Percentiles rank a stretch among this genome's conserved stretches.
phyloP scores from a whole-genome alignment of 768 basidiomycete genomes.

The Suillus discolor region DNA sequence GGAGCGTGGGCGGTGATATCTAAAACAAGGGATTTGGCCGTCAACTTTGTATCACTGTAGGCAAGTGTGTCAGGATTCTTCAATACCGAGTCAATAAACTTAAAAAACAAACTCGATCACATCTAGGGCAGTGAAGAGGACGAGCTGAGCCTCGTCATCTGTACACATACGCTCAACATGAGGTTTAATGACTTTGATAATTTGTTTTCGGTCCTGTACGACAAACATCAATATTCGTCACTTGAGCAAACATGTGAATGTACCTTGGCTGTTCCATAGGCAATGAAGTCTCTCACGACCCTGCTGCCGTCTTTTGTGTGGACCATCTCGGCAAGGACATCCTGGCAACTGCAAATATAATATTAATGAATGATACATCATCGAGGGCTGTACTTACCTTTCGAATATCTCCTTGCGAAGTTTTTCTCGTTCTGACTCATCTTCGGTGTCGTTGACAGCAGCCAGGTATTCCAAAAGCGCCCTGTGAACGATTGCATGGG shows the following conservation, averaged over 20 bases:
- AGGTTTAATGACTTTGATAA: conserved; percentile 86
- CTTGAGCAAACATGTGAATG: neutral
- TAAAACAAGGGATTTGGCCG: conserved; percentile 75
- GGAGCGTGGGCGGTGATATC: conserved; percentile 63
- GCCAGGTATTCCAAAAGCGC: conserved; percentile 84
- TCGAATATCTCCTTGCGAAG: conserved; percentile 81
- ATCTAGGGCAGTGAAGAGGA: conserved; percentile 89
- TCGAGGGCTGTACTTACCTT: conserved; percentile 43
- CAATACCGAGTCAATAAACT: neutral
- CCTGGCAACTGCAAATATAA: conserved; percentile 61
- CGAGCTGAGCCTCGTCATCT: conserved; percentile 89
- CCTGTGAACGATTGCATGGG: conserved; percentile 86
- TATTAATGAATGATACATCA: conserved; percentile 10
- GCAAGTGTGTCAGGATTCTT: conserved; percentile 4
- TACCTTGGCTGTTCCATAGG: conserved; percentile 81
- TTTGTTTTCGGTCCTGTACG: conserved; percentile 82
- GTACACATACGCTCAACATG: conserved; percentile 87
- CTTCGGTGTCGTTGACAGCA: conserved; percentile 56
- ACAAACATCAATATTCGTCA: neutral
- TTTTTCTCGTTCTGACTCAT: conserved; percentile 72
- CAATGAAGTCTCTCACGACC: conserved; percentile 83
- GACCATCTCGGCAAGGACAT: conserved; percentile 88
- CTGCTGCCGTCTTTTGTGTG: conserved; percentile 93
- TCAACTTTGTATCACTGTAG: conserved; percentile 85
- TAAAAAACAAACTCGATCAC: conserved; percentile 71